phyloP scores from a whole-genome alignment of 108 stramenopile species.

The Cyclostephanos tholiformis region DNA sequence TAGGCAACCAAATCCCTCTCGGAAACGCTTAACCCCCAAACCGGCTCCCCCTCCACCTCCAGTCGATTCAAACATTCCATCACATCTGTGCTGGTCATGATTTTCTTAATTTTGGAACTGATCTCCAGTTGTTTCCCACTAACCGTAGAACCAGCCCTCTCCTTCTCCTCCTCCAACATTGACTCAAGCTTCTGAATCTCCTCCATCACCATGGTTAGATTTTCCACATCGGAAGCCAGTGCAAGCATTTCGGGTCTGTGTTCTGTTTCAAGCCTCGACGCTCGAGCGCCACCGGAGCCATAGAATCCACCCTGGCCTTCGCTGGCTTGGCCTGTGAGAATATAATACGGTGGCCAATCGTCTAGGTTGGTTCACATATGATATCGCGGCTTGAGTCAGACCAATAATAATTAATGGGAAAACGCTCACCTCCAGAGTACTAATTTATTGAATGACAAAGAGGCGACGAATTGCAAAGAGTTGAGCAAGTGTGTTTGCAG shows the following conservation, averaged over 20 bases:
- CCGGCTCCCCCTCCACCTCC: slow-evolving; percentile 72
- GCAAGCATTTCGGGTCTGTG: slow-evolving; percentile 62
- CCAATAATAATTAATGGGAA: not conserved
- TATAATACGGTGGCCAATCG: not conserved
- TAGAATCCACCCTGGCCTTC: slow-evolving; percentile 82
- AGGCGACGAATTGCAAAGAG: not conserved
- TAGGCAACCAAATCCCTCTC: slow-evolving; percentile 67
- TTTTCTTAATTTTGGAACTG: slow-evolving; percentile 63
- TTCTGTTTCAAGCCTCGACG: slow-evolving; percentile 27
- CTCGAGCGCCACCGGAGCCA: slow-evolving; percentile 73
- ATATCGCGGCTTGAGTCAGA: not conserved
- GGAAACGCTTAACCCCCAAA: slow-evolving; percentile 68
- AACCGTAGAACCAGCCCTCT: slow-evolving; percentile 27
- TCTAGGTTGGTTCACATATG: not conserved
- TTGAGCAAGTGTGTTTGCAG: not conserved
- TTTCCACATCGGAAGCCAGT: slow-evolving; percentile 62
- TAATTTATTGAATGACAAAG: not conserved
- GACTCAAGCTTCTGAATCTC: slow-evolving; percentile 58
- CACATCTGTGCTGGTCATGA: slow-evolving; percentile 62
- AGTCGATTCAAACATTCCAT: slow-evolving; percentile 62
- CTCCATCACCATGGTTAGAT: slow-evolving; percentile 56
- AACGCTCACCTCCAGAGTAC: slow-evolving; percentile 17
- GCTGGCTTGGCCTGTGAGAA: slow-evolving; percentile 72
- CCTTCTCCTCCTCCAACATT: slow-evolving; percentile 43
- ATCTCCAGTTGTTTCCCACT: slow-evolving; percentile 56